These are phyloP conservation scores for Panaeolus papilionaceus DNA, from an alignment of 768 basidiomycete genomes.

Conservation along the genomic window DNA sequence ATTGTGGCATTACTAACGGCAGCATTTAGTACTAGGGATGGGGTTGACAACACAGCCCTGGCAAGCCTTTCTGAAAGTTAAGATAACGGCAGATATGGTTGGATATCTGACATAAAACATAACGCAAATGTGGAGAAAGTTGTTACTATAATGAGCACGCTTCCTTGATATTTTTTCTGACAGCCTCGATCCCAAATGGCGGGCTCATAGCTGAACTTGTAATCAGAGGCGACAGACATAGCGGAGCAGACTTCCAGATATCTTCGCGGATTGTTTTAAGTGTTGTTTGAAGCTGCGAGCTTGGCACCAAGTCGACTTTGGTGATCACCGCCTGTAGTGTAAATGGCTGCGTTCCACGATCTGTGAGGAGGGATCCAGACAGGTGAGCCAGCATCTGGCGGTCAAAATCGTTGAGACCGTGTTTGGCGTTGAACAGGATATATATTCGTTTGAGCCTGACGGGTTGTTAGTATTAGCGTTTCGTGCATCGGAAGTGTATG, in stretches of 20 bases:
- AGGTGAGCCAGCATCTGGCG: slow-evolving; percentile 66
- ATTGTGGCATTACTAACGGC: too few relatives aligned
- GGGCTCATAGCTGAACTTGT: slow-evolving; percentile 57
- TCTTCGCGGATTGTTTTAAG: slow-evolving; percentile 52
- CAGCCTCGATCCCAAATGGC: slow-evolving; percentile 59
- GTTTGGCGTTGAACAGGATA: slow-evolving; percentile 72
- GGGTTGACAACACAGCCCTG: too few relatives aligned
- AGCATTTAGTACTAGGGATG: too few relatives aligned
- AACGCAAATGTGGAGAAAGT: neutral
- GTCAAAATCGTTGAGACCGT: slow-evolving; percentile 64
- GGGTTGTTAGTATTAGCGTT: slow-evolving; percentile 11
- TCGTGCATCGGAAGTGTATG: slow-evolving; percentile 15
- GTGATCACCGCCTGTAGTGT: slow-evolving; percentile 79
- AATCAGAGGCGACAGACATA: slow-evolving; percentile 71
- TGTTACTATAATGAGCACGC: slow-evolving; percentile 46
- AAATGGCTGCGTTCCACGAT: slow-evolving; percentile 48
- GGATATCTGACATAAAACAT: neutral
- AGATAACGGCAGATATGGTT: too few relatives aligned
- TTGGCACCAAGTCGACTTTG: slow-evolving; percentile 63
- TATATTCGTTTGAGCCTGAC: slow-evolving; percentile 72
- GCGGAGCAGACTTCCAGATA: slow-evolving; percentile 61
- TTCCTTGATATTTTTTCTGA: slow-evolving; percentile 63
- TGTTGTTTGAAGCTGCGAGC: slow-evolving; percentile 36
- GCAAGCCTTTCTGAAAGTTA: too few relatives aligned
- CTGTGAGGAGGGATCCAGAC: slow-evolving; percentile 43